Evolutionary conservation across 331 rosid genomes (phyloP), one percentile per base, ranked within the genome.

Genomic region (Rosa hybrid): DNA sequence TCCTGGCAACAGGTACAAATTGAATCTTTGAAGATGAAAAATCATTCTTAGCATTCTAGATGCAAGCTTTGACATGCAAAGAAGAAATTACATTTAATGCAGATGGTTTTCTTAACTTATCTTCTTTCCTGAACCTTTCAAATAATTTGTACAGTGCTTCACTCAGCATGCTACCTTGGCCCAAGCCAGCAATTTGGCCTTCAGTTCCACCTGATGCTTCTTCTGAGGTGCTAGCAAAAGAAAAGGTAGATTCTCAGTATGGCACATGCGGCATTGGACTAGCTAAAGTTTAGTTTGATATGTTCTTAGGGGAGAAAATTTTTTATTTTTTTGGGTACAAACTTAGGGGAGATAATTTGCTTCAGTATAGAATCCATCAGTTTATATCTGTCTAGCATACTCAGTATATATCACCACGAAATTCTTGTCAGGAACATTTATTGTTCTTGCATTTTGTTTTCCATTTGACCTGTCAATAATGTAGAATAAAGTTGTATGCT

Each of bases 101-200:
- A 12, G 41, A 78, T 83, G 69, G 20, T 44, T 64, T 67, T 51
- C n/a, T 71, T 72, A 49, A 72, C 25, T 64, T 63, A 44, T 44
- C 79, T 56, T 39, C 74, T 38, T 65, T 57, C 39, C 41, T 78
- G 78, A 63, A 46, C 74, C 60, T 48, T 64, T 81, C 39, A 80
- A 77, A 5, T 72, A 77, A 68, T 81, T 74, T 79, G 87, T 82
- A 78, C 89, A 96, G 99, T 86, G 97, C 97, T 85, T 87, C 87
- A 80, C 97, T 93, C 86, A 96, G 99, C 90, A 91, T 96, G 94
- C 90, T 96, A 68, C 94, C 98, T 73, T 96, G 99, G 99, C 99
- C 98, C 72, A 96, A 88, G 89, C 97, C 99, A 80, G 90, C 91
- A 78, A 85, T 86, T 70, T 96, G 99, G 99, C 99, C 99, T 72